Evolutionary conservation across 352 stramenopile species (phyloP).

Genomic region (Pseudoperonospora humuli): DNA sequence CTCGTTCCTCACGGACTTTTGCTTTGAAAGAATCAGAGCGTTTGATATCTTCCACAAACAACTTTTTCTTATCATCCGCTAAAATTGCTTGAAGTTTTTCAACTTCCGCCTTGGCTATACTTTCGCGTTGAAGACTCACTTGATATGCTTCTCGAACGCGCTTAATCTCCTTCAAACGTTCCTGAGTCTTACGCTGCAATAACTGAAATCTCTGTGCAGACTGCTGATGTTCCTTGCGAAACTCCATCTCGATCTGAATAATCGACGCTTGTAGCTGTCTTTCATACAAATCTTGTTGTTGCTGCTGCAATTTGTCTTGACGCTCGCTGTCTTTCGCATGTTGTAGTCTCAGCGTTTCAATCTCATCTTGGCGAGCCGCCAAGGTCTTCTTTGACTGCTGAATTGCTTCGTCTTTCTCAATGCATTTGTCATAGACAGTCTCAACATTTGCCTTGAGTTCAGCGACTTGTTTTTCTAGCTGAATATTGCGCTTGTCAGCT

Average conservation of each 20-base stretch:
- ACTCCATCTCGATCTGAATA: conserved; percentile 65
- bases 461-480: conserved; percentile 37
- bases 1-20: neutral
- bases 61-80: no score
- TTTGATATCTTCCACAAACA: neutral
- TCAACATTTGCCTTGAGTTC: conserved; percentile 43
- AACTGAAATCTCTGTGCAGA: no score
- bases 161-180: no score
- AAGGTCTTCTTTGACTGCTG: conserved; percentile 44
- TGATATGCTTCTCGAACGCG: no score
- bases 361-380: conserved; percentile 32
- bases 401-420: conserved; percentile 51
- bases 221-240: no score
- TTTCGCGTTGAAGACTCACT: no score
- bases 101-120: no score
- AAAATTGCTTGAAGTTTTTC: no score
- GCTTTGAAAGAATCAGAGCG: neutral
- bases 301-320: conserved; percentile 41
- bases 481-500: conserved; percentile 17
- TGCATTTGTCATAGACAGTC: conserved; percentile 39
- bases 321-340: conserved; percentile 40
- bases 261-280: conserved; percentile 46
- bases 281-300: conserved; percentile 54
- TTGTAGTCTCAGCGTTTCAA: conserved; percentile 42
- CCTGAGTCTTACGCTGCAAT: no score